Conservation (phyloP, 768 basidiomycete genomes). For the Kwoniella mangroviensis region DNA sequence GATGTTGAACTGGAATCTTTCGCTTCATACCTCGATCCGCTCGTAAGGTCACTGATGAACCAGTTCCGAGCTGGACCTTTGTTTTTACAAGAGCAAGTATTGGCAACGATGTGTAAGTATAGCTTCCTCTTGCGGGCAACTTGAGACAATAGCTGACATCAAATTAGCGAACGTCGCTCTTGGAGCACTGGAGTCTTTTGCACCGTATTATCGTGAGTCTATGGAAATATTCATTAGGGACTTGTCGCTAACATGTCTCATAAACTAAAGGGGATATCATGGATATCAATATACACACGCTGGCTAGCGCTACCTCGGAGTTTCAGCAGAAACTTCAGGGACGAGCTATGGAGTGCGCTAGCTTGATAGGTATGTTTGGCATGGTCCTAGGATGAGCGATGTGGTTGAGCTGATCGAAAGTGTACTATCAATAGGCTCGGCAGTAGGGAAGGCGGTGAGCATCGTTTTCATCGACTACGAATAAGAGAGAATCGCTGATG, state of each 20-base stretch:
- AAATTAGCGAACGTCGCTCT: constrained; percentile 78
- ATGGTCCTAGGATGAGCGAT: background rate
- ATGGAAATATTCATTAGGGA: background rate
- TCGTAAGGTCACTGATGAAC: constrained; percentile 68
- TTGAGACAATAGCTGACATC: background rate
- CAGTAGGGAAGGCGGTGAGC: constrained; percentile 69
- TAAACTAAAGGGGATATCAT: constrained; percentile 63
- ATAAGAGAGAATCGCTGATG: background rate
- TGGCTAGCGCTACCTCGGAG: constrained; percentile 70
- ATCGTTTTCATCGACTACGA: no score
- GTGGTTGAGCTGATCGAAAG: background rate
- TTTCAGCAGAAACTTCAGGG: constrained; percentile 70
- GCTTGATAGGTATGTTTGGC: constrained; percentile 70
- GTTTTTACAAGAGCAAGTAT: constrained; percentile 85
- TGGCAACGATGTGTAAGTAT: constrained; percentile 68
- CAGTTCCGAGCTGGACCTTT: constrained; percentile 28
- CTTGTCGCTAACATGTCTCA: background rate
- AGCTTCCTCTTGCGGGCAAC: background rate
- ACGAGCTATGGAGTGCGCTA: constrained; percentile 91
- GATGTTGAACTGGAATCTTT: constrained; percentile 76
- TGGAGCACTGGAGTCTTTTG: constrained; percentile 77
- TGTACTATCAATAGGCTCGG: constrained; percentile 67
- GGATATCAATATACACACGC: constrained; percentile 76
- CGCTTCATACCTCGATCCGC: constrained; percentile 75
- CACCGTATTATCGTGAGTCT: constrained; percentile 38